phyloP scores from a whole-genome alignment of 2,329 filamentous ascomycete genomes.

The Dothistroma septosporum region DNA sequence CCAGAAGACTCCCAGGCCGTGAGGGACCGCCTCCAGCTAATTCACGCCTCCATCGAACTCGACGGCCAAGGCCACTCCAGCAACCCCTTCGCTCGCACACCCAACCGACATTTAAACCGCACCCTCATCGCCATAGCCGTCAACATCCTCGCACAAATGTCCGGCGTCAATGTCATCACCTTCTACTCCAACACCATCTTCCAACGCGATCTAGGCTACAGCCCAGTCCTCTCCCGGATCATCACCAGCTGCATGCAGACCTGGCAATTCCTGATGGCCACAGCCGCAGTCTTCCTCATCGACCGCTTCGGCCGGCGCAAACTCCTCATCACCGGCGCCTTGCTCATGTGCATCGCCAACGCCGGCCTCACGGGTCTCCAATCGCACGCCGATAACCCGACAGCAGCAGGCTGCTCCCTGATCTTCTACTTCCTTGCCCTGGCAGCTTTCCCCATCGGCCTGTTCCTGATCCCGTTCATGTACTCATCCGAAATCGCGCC shows the following conservation, averaged over 20 bases:
- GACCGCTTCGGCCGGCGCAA: conserved; percentile 30
- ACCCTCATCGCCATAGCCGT: conserved; percentile 26
- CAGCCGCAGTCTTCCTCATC: conserved; percentile 27
- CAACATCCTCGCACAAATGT: conserved; percentile 27
- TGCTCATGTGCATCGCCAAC: conserved; percentile 27
- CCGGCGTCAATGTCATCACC: conserved; percentile 28
- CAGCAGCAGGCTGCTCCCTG: conserved; percentile 23
- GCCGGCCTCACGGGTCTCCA: conserved; percentile 24
- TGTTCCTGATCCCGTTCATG: conserved; percentile 32
- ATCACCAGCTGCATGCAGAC: conserved; percentile 28
- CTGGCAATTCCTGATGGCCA: conserved; percentile 29
- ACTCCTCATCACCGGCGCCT: conserved; percentile 28
- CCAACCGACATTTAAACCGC: conserved; percentile 25
- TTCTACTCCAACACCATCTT: conserved; percentile 29
- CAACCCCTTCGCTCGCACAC: conserved; percentile 26
- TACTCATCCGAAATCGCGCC: conserved; percentile 35
- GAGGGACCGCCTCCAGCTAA: conserved; percentile 14
- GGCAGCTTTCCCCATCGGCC: conserved; percentile 28
- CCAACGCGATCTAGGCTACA: conserved; percentile 21
- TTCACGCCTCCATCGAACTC: conserved; percentile 22
- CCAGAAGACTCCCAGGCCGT: conserved; percentile 23
- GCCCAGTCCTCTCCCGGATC: conserved; percentile 19
- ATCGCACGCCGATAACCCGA: conserved; percentile 18
- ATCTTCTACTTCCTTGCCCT: conserved; percentile 29
- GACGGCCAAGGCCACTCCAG: conserved; percentile 21